Base-by-base conservation (phyloP, 495 filamentous ascomycete species). In the Acidomyces sp. region DNA sequence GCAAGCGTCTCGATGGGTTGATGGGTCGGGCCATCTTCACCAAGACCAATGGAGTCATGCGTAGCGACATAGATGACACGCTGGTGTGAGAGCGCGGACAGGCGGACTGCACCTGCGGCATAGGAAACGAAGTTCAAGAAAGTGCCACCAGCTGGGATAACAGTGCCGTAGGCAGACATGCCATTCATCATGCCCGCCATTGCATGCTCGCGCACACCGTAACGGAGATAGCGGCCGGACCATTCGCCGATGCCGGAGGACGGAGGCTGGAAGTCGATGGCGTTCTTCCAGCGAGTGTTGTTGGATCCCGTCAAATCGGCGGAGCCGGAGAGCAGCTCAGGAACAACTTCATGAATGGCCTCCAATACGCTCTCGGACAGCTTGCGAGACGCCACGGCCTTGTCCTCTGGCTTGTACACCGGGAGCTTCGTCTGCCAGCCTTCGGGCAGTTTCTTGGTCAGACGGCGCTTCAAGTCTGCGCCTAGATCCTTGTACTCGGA, bases 51-150 rank as follows among this genome's bases (percentile, higher is more conserved):
- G 46, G 87, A 94, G 73, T 99, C 90, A 75, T 99, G 90, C 53
- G 90, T 99, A 45, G 92, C 90, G 58, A 99, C 72, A 74, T 90
- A 92, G 70, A 99, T 88, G 59, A 75, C 74, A 51, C 88, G 87
- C 59, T 85, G 75, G 62, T 85, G 88, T 23, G 86, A 92, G 43
- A 99, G 72, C 23, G 92, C 75, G 33, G 86, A 93, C 19, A 99
- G 76, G 63, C 90, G 87, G 55, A 96, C 80, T 58, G 92, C 78
- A 62, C 90, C 90, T 49, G 90, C 84, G 48, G 85, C 88, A 61
- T 99, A 99, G 17, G 90, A 99, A 47, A 99, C 87, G 69, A 99
- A 99, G 81, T 99, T 99, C 46, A 99, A 70, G 80, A 99, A 99
- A 55, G 88, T 95, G 62, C 90, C 90, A 39, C 74, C 81, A 49